Percentiles rank a stretch among this genome's conserved stretches.
Evolutionary conservation across 345 rosid genomes (phyloP).

Genomic region (Pistacia vera): DNA sequence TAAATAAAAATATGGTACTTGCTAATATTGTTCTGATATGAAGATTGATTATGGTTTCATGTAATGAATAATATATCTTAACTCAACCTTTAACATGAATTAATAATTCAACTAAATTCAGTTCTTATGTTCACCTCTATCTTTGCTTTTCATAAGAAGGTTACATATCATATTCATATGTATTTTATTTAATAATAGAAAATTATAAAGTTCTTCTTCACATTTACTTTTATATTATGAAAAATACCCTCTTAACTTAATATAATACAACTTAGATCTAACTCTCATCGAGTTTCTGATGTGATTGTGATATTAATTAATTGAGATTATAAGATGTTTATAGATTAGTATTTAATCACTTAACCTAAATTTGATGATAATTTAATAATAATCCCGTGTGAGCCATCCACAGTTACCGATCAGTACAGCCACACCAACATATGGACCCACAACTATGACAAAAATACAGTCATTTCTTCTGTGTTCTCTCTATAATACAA

Average conservation of each 20-base stretch:
- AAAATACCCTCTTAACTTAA: too few relatives aligned
- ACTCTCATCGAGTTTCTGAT: too few relatives aligned
- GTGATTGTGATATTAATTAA: too few relatives aligned
- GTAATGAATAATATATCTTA: background rate
- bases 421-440: background rate
- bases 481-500: background rate
- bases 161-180: background rate
- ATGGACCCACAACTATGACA: constrained; percentile 21
- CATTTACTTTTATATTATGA: too few relatives aligned
- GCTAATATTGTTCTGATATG: background rate
- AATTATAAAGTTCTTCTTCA: too few relatives aligned
- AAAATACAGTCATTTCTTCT: background rate
- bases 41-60: background rate
- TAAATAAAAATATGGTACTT: background rate
- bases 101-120: constrained; percentile 15
- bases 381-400: constrained; percentile 8
- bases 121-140: constrained; percentile 12
- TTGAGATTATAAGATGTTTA: too few relatives aligned
- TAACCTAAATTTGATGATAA: too few relatives aligned
- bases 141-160: constrained; percentile 14
- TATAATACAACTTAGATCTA: too few relatives aligned
- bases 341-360: too few relatives aligned
- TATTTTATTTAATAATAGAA: background rate
- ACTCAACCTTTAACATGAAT: background rate
- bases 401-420: background rate